Percentiles rank a stretch among this genome's conserved stretches.
Evolutionary conservation across 352 stramenopile genomes (phyloP).

Genomic region (Phytophthora fragariaefolia): DNA sequence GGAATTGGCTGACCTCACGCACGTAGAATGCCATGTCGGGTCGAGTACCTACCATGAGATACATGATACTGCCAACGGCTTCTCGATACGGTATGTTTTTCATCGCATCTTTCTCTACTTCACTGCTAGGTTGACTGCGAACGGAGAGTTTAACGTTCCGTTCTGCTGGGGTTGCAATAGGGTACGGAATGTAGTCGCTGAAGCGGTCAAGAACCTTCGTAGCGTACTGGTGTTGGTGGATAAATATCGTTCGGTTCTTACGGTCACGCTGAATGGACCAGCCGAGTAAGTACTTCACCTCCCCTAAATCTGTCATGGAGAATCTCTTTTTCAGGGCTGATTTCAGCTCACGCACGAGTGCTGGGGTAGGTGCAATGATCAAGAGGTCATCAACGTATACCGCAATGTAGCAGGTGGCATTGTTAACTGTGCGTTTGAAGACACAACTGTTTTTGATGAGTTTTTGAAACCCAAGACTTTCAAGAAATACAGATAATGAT

Average conservation of each 20-base stretch:
- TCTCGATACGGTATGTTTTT: conserved; percentile 12
- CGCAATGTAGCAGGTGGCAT: conserved; percentile 13
- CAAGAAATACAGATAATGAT: conserved; percentile 16
- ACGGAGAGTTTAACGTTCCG: conserved; percentile 15
- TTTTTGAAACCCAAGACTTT: conserved; percentile 3
- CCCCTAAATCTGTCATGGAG: too few species aligned
- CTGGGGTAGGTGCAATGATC: too few species aligned
- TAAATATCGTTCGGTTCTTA: too few species aligned
- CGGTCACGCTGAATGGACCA: too few species aligned
- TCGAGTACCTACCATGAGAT: conserved; percentile 24
- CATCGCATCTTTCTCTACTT: conserved; percentile 8
- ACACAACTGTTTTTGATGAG: conserved; percentile 19
- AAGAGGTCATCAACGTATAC: conserved; percentile 21
- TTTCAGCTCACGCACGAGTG: too few species aligned
- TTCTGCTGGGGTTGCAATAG: conserved; percentile 21
- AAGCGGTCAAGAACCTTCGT: neutral
- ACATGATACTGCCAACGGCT: conserved; percentile 27
- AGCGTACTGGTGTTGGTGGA: too few species aligned
- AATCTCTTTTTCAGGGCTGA: too few species aligned
- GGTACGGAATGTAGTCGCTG: conserved; percentile 6
- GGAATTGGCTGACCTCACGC: conserved; percentile 27
- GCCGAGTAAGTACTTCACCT: too few species aligned
- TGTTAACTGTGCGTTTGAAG: conserved; percentile 7
- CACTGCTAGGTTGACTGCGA: conserved; percentile 1
- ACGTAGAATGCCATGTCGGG: conserved; percentile 21